phyloP scores from a whole-genome alignment of 1,284 basidiomycete genomes.

The Hemileia vastatrix region DNA sequence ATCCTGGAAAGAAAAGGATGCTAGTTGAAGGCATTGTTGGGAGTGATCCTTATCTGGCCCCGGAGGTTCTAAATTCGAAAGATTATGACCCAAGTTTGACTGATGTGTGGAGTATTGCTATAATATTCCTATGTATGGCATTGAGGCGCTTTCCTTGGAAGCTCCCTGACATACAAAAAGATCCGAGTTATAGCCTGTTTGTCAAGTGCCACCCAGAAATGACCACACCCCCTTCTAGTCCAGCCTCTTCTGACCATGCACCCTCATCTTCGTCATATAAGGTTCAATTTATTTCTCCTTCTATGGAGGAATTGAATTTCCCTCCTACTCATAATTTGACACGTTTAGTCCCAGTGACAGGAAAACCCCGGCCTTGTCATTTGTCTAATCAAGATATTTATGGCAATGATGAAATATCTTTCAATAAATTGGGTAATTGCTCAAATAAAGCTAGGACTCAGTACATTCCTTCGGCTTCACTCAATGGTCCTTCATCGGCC shows the following conservation, averaged over 20 bases:
- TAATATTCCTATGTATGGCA: conserved; percentile 99
- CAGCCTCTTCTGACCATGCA: conserved; percentile 7
- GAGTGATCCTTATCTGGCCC: conserved; percentile 94
- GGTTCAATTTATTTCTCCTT: background rate
- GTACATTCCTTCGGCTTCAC: too few species aligned
- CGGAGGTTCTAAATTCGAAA: conserved; percentile 72
- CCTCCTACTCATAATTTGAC: background rate
- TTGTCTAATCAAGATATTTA: conserved; percentile 10
- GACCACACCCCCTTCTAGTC: conserved; percentile 45
- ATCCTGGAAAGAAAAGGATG: conserved; percentile 76
- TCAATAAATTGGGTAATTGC: conserved; percentile 19
- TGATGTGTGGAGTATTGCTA: conserved; percentile 96
- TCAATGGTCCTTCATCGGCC: too few species aligned
- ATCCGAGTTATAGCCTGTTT: conserved; percentile 82
- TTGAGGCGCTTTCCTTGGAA: conserved; percentile 98
- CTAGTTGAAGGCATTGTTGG: conserved; percentile 86
- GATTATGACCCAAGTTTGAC: conserved; percentile 92
- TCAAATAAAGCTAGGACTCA: background rate
- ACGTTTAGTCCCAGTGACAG: background rate
- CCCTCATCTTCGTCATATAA: background rate
- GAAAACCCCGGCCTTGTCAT: background rate
- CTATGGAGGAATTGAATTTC: conserved; percentile 1
- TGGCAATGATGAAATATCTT: conserved; percentile 4
- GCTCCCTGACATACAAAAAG: conserved; percentile 86
- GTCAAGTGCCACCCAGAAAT: conserved; percentile 85